Base-by-base conservation (phyloP, 208 protist species). In the Angomonas deanei region DNA sequence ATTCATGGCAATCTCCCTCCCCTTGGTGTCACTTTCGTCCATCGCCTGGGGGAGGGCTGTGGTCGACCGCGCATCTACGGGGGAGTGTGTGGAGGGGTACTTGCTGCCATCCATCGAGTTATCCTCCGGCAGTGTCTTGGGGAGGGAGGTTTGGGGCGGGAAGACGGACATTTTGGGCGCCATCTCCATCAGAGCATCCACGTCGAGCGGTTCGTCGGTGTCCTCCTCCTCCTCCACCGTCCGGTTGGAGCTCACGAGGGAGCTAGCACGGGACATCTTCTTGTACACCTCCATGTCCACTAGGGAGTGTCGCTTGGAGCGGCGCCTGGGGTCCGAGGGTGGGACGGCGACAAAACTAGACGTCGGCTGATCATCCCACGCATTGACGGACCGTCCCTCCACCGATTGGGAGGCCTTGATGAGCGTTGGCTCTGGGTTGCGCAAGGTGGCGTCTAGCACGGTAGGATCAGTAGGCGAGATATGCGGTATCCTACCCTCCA, bases 401-500 rank as follows among this genome's bases (percentile, higher is more conserved):
- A 56, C 50, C 24, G 30, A 24, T 31, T 38, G 42, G 19, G 49
- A 27, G 13, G 27, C 32, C 0, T n/a, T 10, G 1, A 36, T 55
- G 0, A 66, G 55, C 11, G n/a, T 66, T 39, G 39, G 26, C 27
- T 63, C 30, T 1, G 67, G 69, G 61, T 58, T 32, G 31, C 63
- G 61, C 60, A 80, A 46, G 32, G 74, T 70, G 19, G 60, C 65
- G 47, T 66, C 49, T 57, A 80, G 47, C n/a, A 80, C 64, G 11
- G 63, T 68, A 8, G 68, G 39, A 48, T 80, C 74, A 0, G 74
- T 66, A 17, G 74, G 74, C 1, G 74, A 80, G 13, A 80, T 61
- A 28, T 70, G 69, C 3, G 74, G 74, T 17, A 72, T 56, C 11
- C 23, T 5, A 3, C 11, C 50, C 4, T 19, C 11, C 23, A 28